phyloP scores from a whole-genome alignment of 352 stramenopile species.

The Hyaloperonospora brassicae region DNA sequence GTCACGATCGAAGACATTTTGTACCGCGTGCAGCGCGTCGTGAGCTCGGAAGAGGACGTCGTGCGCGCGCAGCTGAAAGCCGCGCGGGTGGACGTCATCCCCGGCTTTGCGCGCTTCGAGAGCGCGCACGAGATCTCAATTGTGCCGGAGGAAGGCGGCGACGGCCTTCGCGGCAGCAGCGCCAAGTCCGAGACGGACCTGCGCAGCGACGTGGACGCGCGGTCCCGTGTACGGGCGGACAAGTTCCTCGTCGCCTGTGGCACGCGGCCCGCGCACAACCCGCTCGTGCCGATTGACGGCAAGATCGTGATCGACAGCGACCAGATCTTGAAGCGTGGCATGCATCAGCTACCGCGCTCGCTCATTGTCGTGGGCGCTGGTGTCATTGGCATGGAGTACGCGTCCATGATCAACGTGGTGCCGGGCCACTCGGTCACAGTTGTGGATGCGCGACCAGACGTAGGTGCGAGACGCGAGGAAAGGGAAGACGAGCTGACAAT shows the following conservation, averaged over 20 bases:
- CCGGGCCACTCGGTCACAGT: conserved; percentile 82
- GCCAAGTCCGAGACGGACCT: conserved; percentile 10
- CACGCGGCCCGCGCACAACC: conserved; percentile 70
- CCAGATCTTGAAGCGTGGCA: conserved; percentile 66
- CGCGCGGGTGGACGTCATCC: conserved; percentile 61
- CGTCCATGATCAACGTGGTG: conserved; percentile 86
- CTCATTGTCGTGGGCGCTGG: conserved; percentile 79
- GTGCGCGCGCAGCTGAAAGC: conserved; percentile 75
- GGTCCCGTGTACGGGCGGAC: conserved; percentile 47
- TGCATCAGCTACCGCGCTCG: conserved; percentile 57
- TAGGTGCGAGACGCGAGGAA: conserved; percentile 16
- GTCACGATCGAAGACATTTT: conserved; percentile 82
- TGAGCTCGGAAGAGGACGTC: conserved; percentile 73
- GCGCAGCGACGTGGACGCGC: conserved; percentile 20
- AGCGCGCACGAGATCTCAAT: conserved; percentile 73
- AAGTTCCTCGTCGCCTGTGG: conserved; percentile 84
- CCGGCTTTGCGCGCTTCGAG: conserved; percentile 67
- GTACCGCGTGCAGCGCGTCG: conserved; percentile 70
- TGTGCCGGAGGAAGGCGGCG: conserved; percentile 20
- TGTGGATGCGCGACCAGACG: conserved; percentile 67
- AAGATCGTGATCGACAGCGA: conserved; percentile 78
- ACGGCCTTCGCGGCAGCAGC: background rate
- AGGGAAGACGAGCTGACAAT: background rate
- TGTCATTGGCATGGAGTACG: conserved; percentile 89
- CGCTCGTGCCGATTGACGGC: conserved; percentile 75